These are phyloP conservation scores for Anthoceros angustus DNA, from an alignment of 225 moss, liverwort and hornwort species.

Conservation along the genomic window DNA sequence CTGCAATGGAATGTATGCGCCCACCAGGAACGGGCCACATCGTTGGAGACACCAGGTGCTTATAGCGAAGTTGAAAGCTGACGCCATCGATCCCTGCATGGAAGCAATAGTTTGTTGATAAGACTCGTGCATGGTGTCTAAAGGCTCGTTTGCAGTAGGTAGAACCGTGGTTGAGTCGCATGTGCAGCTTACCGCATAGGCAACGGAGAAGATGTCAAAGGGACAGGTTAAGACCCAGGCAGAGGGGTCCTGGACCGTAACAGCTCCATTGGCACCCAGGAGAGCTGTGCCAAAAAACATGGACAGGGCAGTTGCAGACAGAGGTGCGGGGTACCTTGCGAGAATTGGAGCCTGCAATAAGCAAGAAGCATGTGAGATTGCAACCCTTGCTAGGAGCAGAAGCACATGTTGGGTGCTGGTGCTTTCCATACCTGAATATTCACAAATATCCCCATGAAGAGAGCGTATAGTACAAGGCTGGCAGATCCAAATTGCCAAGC, in stretches of 20 bases:
- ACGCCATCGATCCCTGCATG: slow-evolving; percentile 73
- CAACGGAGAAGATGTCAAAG: slow-evolving; percentile 28
- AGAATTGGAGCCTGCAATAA: slow-evolving; percentile 28
- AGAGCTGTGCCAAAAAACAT: slow-evolving; percentile 36
- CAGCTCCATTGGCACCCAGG: slow-evolving; percentile 25
- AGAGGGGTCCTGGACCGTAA: slow-evolving; percentile 28
- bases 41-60: slow-evolving; percentile 79
- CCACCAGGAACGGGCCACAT: slow-evolving; percentile 74
- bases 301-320: slow-evolving; percentile 26
- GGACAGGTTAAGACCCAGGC: slow-evolving; percentile 23
- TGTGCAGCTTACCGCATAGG: slow-evolving; percentile 27
- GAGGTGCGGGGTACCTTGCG: slow-evolving; percentile 33
- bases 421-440: background rate
- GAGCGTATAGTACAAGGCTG: background rate
- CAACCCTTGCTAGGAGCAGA: background rate
- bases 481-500: background rate
- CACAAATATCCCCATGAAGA: background rate
- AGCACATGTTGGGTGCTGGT: background rate
- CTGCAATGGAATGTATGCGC: slow-evolving; percentile 64
- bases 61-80: slow-evolving; percentile 51
- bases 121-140: background rate
- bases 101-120: background rate
- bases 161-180: background rate
- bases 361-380: slow-evolving; percentile 8
- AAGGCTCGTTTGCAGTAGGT: background rate